Base-by-base conservation (phyloP, 148 eudicot species). In the Cornus controversa region DNA sequence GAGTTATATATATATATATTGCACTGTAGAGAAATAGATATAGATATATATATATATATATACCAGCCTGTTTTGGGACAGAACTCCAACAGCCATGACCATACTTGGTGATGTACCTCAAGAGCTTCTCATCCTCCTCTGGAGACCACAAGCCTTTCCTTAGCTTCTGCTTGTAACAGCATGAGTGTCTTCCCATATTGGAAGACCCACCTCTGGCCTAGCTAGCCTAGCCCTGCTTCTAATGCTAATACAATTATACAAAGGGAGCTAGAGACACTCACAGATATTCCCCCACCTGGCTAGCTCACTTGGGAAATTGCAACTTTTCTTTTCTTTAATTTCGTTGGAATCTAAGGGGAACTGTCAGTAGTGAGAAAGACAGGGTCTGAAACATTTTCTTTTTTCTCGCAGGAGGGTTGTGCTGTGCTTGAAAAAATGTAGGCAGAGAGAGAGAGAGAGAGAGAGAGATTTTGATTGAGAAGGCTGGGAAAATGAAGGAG, bases 31-130 rank as follows among this genome's bases (percentile, higher is more conserved):
- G n/a, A n/a, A n/a, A n/a, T n/a, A n/a, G n/a, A n/a, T n/a, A 40
- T 1, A 9, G 4, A 40, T 0, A 40, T 40, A 40, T 40, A 40
- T 31, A 31, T 31, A 34, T 13, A 11, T 31, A 11, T 13, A 53
- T 73, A 73, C 75, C 75, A 20, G 75, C 75, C 7, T 13, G 66
- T 73, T 73, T 73, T 3, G 75, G 75, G 31, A 73, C 65, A 14
- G 75, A 73, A 57, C 75, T 73, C 75, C 75, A 73, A 29, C 75
- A 73, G n/a, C 66, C 37, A 58, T 53, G 65, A 25, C 75, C 75
- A 28, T 5, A 53, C 37, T 64, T 26, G 23, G 75, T 31, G 28
- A 73, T 73, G 40, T 73, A 73, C 14, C 28, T 73, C 11, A 10
- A 53, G 24, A 73, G 37, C 58, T 71, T 69, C 72, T 69, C 72